Evolutionary conservation across 371 early-diverging fungal species (phyloP).

Genomic region (Mucor indicus): DNA sequence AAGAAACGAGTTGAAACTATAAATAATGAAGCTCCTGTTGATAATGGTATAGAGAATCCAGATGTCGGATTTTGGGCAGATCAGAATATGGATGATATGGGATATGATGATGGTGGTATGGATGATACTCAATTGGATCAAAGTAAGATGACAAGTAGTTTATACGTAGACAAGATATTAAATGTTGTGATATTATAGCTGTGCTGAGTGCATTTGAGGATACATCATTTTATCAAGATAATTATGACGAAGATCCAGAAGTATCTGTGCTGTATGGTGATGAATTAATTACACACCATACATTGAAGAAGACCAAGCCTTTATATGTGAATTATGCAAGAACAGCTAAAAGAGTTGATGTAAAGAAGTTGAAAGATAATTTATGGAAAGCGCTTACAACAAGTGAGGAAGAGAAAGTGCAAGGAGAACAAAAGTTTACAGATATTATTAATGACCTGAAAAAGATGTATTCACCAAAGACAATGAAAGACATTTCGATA

Average conservation of each 20-base stretch:
- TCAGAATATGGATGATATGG: slow-evolving; percentile 18
- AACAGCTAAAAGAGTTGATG: slow-evolving; percentile 92
- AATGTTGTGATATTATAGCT: slow-evolving; percentile 10
- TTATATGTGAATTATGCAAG: slow-evolving; percentile 80
- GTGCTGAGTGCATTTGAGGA: slow-evolving; percentile 27
- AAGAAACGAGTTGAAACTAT: background rate
- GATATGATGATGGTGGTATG: slow-evolving; percentile 10
- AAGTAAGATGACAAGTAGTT: slow-evolving; percentile 12
- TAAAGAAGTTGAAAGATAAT: slow-evolving; percentile 92
- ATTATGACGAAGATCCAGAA: slow-evolving; percentile 20
- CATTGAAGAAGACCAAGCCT: slow-evolving; percentile 62
- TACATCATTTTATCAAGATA: slow-evolving; percentile 30
- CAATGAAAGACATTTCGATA: slow-evolving; percentile 86
- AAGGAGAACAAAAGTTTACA: slow-evolving; percentile 59
- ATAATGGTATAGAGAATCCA: slow-evolving; percentile 20
- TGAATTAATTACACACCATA: slow-evolving; percentile 37
- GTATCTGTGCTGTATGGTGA: slow-evolving; percentile 32
- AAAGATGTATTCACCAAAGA: slow-evolving; percentile 71
- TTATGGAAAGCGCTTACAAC: slow-evolving; percentile 71
- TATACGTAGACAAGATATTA: background rate
- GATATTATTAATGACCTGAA: slow-evolving; percentile 67
- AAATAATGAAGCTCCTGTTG: background rate
- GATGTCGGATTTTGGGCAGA: slow-evolving; percentile 46
- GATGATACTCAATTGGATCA: slow-evolving; percentile 10
- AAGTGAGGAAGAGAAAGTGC: slow-evolving; percentile 3